Evolutionary conservation across 352 stramenopile genomes (phyloP), one percentile per base, ranked within the genome.

Genomic region (Thraustochytrium sp.): DNA sequence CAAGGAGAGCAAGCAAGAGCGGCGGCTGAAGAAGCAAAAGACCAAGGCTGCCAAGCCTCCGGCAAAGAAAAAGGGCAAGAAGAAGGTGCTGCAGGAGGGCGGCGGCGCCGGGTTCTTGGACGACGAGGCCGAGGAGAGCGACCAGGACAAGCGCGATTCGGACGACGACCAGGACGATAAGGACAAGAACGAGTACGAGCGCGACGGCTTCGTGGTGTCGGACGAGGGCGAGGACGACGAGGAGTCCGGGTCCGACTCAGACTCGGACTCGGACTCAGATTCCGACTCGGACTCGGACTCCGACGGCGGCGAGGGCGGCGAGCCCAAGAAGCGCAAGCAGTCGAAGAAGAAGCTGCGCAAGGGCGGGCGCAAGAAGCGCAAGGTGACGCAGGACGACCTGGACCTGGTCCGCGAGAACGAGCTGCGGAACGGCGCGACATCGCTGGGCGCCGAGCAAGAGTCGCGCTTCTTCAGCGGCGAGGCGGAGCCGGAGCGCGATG

Each of bases 361-460:
- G 38, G 68, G 34, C 38, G n/a, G n/a, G n/a, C 31, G 53, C 37
- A 64, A 61, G 44, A 63, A 36, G 1, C 42, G 16, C 46, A 61
- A 80, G 68, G 40, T 80, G 23, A 42, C 48, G 18, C 31, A 80
- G 51, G 68, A 80, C n/a, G 68, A 80, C 38, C 68, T 80, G 36
- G 44, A 63, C 38, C 68, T 80, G 18, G 51, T 80, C 3, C 68
- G 46, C 29, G 68, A 80, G 18, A 80, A 46, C 2, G 23, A 80
- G 37, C 11, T 44, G 38, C 31, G 53, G 2, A 61, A n/a, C 51
- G 68, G 44, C 18, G 3, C 26, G 46, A 16, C 42, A n/a, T n/a
- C 16, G 8, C 23, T 64, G 4, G 51, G 40, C 51, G 68, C 31
- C 68, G 68, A 80, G 36, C 48, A 49, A 13, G 68, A 44, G 9